phyloP scores from a whole-genome alignment of 768 basidiomycete genomes.

The Flagelloscypha sp. region DNA sequence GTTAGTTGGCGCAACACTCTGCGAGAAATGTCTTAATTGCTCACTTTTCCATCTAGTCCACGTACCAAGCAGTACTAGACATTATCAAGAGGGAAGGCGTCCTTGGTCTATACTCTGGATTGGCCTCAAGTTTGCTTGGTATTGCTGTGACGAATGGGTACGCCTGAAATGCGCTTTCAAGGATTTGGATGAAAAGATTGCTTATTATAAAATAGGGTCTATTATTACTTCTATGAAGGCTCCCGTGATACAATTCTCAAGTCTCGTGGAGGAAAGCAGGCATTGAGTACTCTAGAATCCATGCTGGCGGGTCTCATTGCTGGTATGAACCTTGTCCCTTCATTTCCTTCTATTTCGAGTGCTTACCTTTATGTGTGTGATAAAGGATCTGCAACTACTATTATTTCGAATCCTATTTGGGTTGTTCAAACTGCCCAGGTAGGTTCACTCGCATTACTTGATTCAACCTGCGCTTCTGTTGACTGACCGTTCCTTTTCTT shows the following conservation, averaged over 20 bases:
- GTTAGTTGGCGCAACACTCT: constrained; percentile 27
- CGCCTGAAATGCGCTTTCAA: constrained; percentile 12
- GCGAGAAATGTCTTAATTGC: constrained; percentile 4
- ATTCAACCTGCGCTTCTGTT: too few species aligned
- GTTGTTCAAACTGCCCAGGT: constrained; percentile 91
- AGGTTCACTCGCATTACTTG: too few species aligned
- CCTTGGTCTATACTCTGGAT: constrained; percentile 77
- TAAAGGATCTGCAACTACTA: constrained; percentile 77
- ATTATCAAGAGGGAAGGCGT: constrained; percentile 81
- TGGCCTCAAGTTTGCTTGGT: constrained; percentile 78
- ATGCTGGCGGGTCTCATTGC: constrained; percentile 85
- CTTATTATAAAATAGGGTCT: constrained; percentile 46
- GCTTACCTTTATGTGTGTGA: constrained; percentile 4
- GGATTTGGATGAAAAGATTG: constrained; percentile 1
- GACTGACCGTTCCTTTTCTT: too few species aligned
- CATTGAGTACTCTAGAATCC: constrained; percentile 77
- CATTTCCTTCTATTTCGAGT: not conserved
- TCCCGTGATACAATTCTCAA: constrained; percentile 50
- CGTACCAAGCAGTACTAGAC: constrained; percentile 59
- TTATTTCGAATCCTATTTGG: constrained; percentile 94
- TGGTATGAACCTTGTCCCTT: constrained; percentile 33
- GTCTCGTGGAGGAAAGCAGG: constrained; percentile 51
- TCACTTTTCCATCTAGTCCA: constrained; percentile 33
- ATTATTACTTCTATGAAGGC: constrained; percentile 88
- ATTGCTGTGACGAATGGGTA: constrained; percentile 92